Conservation (phyloP, 176 grass and related monocot species). For the Triticum dicoccoides region DNA sequence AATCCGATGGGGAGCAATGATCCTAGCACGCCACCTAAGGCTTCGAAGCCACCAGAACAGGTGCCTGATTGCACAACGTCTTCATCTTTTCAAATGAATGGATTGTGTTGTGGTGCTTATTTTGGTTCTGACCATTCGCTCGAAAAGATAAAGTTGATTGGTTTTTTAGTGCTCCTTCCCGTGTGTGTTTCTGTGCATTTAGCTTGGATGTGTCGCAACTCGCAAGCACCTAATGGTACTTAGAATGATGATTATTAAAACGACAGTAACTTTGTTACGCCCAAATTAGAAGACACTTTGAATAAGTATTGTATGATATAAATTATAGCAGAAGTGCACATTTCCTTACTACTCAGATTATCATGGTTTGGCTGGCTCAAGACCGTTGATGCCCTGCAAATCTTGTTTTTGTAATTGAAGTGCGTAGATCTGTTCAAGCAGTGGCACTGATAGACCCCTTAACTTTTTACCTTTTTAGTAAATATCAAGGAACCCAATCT, state of each 20-base stretch:
- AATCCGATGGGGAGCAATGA: conserved; percentile 53
- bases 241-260: neutral
- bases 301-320: conserved; percentile 1
- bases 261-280: neutral
- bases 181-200: neutral
- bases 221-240: neutral
- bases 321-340: neutral
- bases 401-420: too few species aligned
- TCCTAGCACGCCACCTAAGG: conserved; percentile 49
- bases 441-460: too few species aligned
- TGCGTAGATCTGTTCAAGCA: too few species aligned
- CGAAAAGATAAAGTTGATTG: neutral
- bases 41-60: conserved; percentile 49
- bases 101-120: neutral
- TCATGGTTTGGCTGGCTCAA: neutral
- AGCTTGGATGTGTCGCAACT: neutral
- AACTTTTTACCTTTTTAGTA: too few species aligned
- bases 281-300: neutral
- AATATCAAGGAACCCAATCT: neutral
- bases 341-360: neutral
- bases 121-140: neutral
- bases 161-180: neutral
- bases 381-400: too few species aligned
- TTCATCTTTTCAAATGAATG: neutral
- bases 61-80: neutral